Conservation (phyloP, 352 stramenopile species). For the Phytophthora gonapodyides region DNA sequence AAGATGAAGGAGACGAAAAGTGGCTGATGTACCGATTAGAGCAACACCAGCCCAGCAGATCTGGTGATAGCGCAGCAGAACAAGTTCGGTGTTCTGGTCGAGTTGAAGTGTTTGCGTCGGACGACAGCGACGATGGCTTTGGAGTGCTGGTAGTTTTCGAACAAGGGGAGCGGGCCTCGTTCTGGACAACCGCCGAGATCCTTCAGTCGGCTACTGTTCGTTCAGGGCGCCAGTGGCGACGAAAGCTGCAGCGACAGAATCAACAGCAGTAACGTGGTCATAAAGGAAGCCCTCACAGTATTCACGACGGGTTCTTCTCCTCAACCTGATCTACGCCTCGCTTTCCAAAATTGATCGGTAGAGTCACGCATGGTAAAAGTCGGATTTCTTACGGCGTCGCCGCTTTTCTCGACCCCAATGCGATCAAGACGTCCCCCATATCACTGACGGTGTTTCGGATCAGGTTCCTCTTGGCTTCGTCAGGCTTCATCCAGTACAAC, state of each 20-base stretch:
- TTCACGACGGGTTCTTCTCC: too few relatives aligned
- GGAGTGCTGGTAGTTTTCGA: constrained; percentile 54
- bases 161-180: constrained; percentile 57
- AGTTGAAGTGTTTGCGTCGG: constrained; percentile 36
- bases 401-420: constrained; percentile 43
- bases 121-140: constrained; percentile 26
- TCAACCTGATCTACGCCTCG: too few relatives aligned
- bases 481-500: constrained; percentile 66
- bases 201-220: constrained; percentile 67
- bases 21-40: constrained; percentile 27
- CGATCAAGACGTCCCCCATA: constrained; percentile 68
- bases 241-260: constrained; percentile 39
- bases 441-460: constrained; percentile 76
- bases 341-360: too few relatives aligned
- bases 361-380: too few relatives aligned
- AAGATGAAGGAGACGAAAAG: constrained; percentile 4
- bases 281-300: too few relatives aligned
- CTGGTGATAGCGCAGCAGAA: background rate
- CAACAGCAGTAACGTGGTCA: constrained; percentile 12
- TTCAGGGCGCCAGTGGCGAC: constrained; percentile 67
- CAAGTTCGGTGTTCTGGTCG: constrained; percentile 33
- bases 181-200: constrained; percentile 64
- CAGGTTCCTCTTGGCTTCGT: constrained; percentile 43
- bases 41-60: constrained; percentile 12
- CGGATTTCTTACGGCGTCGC: constrained; percentile 18